Conservation (phyloP, 2,329 filamentous ascomycete species). For the Geosmithia flava region DNA sequence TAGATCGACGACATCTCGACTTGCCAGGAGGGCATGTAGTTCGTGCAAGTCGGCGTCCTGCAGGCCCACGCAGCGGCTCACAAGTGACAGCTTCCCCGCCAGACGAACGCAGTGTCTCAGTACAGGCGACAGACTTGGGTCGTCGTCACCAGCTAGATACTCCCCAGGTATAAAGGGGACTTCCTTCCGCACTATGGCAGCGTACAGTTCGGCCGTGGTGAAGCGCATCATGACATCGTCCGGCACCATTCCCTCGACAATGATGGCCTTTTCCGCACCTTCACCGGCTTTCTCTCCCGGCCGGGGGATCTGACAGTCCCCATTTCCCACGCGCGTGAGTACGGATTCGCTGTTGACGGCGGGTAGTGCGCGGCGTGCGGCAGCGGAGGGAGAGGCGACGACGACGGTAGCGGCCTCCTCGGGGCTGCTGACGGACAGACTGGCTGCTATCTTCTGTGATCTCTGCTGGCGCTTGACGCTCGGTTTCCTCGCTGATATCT, state of each 20-base stretch:
- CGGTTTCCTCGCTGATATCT: not conserved
- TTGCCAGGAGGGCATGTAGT: not conserved
- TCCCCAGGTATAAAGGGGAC: not conserved
- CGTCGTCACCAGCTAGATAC: not conserved
- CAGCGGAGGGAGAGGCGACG: no score
- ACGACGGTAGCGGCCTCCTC: not conserved
- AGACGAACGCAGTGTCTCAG: not conserved
- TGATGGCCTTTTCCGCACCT: not conserved
- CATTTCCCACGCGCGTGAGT: not conserved
- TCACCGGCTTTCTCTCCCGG: not conserved
- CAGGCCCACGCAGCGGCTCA: not conserved
- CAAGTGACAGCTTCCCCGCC: not conserved
- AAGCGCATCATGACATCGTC: not conserved
- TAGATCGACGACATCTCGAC: not conserved
- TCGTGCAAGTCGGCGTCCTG: not conserved
- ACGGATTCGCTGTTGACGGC: not conserved
- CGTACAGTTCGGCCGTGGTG: not conserved
- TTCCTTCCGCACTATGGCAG: not conserved
- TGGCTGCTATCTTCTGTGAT: not conserved
- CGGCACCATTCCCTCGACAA: not conserved
- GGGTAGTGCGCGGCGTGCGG: no score
- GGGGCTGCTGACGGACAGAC: not conserved
- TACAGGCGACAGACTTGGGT: not conserved
- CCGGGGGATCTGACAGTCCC: not conserved
- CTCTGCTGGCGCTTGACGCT: not conserved